phyloP scores from a whole-genome alignment of 352 stramenopile genomes.

The Pythium dissimile region DNA sequence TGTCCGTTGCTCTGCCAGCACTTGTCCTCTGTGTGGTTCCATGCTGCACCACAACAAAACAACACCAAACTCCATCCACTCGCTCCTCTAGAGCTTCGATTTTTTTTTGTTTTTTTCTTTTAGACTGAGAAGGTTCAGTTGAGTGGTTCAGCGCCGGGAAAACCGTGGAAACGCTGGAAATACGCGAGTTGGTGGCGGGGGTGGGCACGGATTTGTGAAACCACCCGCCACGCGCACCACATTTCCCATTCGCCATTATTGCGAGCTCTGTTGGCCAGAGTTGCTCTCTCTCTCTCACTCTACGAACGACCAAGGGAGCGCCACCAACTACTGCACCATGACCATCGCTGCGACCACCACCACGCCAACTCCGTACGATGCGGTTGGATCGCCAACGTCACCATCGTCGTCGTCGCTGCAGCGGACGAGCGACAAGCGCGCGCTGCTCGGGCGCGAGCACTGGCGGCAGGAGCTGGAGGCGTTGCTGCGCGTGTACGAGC shows the following conservation, averaged over 20 bases:
- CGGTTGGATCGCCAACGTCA: background rate
- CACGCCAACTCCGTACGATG: too few relatives aligned
- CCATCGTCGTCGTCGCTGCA: background rate
- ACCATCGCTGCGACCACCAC: slow-evolving; percentile 3
- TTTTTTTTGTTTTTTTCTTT: slow-evolving; percentile 6
- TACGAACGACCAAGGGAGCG: too few relatives aligned
- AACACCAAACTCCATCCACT: too few relatives aligned
- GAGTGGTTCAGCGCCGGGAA: slow-evolving; percentile 14
- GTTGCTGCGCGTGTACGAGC: slow-evolving; percentile 47
- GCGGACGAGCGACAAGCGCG: slow-evolving; percentile 6
- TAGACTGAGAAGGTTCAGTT: too few relatives aligned
- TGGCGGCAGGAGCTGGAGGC: slow-evolving; percentile 33
- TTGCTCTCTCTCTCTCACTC: background rate
- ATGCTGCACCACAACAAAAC: too few relatives aligned
- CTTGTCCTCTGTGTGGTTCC: too few relatives aligned
- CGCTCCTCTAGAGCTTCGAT: slow-evolving; percentile 18
- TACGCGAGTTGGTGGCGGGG: too few relatives aligned
- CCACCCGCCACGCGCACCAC: background rate
- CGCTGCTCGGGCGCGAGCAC: background rate
- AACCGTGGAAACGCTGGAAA: slow-evolving; percentile 15
- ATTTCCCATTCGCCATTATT: background rate
- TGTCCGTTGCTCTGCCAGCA: too few relatives aligned
- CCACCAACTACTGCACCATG: too few relatives aligned
- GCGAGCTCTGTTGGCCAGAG: background rate
- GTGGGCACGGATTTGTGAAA: too few relatives aligned